phyloP scores from a whole-genome alignment of 108 stramenopile genomes.

The Cyclotella baltica region DNA sequence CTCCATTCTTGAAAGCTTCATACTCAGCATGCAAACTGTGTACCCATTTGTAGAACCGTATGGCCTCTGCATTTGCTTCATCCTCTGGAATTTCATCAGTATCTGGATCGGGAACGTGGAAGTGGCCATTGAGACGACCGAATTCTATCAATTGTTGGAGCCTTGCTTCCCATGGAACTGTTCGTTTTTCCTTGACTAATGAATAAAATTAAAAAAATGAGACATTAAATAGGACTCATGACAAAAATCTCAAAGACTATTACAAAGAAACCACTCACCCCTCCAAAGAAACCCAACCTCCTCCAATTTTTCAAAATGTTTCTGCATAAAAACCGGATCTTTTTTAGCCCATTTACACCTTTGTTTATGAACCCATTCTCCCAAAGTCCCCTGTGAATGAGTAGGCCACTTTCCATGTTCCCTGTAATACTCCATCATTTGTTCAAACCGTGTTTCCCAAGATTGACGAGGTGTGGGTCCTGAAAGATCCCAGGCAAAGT shows the following conservation, averaged over 20 bases:
- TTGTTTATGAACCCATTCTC: constrained; percentile 13
- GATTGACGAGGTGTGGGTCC: neutral
- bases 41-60: constrained; percentile 30
- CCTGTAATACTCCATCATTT: constrained; percentile 6
- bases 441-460: constrained; percentile 9
- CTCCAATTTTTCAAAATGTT: constrained; percentile 2
- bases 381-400: constrained; percentile 5
- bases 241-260: neutral
- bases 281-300: constrained; percentile 11
- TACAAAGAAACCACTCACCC: neutral
- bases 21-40: constrained; percentile 25
- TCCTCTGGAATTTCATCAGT: neutral
- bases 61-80: constrained; percentile 27
- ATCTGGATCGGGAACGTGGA: constrained; percentile 30
- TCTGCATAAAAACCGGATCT: constrained; percentile 6
- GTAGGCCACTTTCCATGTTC: neutral
- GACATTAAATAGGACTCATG: neutral
- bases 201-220: neutral
- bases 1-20: constrained; percentile 12
- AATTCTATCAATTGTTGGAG: constrained; percentile 34
- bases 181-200: constrained; percentile 1
- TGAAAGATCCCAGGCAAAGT: constrained; percentile 1
- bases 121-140: constrained; percentile 29
- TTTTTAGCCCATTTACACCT: constrained; percentile 9
- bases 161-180: constrained; percentile 15